Evolutionary conservation across 176 grass and related monocot species (phyloP), one percentile per base, ranked within the genome.

Genomic region (Phyllostachys edulis): DNA sequence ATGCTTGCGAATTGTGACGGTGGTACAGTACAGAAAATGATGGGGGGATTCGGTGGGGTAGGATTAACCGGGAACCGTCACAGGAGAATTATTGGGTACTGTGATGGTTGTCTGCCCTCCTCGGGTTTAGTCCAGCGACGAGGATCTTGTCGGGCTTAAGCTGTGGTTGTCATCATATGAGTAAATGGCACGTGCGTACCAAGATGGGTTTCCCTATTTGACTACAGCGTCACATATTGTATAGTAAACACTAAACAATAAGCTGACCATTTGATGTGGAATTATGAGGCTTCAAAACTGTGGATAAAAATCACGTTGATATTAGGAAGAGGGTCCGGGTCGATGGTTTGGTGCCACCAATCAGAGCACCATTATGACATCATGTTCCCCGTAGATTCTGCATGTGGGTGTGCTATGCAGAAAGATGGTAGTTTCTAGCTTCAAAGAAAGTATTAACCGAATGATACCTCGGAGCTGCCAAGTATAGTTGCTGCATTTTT

Each of bases 1-100:
- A 38, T 86, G 71, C 52, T 46, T 9, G n/a, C 42, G 13, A 39
- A 63, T 89, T 63, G n/a, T 69, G 69, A 38, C 20, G 26, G 54
- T 79, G 46, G 69, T 60, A 34, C 54, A n/a, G 44, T 64, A 36
- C 68, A 20, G 60, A 56, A 65, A 88, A 63, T 66, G 62, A 69
- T 77, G 79, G 78, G 5, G 50, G 47, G 71, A 72, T 76, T 59
- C 46, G 18, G 88, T 90, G 79, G 39, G 83, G 83, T 49, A 59
- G 46, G 52, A 81, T 23, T 54, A 69, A 45, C 23, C 3, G 26
- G 55, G 45, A 73, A 46, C 11, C 51, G 39, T 68, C 57, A 55
- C 4, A 24, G 32, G 50, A 36, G 34, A 85, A 89, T 81, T 81
- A 72, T 51, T 72, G 55, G 55, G 78, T 86, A 3, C 77, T 41